phyloP scores from a whole-genome alignment of 2,329 filamentous ascomycete species.

The Biscogniauxia mediterranea region DNA sequence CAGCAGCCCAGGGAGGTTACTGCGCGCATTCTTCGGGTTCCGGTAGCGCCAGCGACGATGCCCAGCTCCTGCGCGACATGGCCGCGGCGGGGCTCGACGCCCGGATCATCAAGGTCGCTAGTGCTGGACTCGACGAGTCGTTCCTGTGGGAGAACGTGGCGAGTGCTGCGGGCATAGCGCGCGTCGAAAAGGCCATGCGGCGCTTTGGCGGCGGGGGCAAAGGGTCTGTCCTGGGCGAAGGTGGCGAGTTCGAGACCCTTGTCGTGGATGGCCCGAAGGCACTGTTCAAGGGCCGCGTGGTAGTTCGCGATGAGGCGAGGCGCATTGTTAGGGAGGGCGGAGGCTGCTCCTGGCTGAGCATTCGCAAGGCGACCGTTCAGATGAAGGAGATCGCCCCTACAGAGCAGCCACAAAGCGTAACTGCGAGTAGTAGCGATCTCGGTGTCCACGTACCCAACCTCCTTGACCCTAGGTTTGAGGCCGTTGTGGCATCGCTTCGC shows the following conservation, averaged over 20 bases:
- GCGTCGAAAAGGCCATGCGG: slow-evolving; percentile 53
- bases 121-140: slow-evolving; percentile 77
- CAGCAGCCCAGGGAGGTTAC: too few relatives aligned
- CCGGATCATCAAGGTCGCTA: slow-evolving; percentile 93
- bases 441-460: slow-evolving; percentile 58
- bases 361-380: slow-evolving; percentile 56
- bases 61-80: slow-evolving; percentile 78
- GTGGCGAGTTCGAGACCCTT: slow-evolving; percentile 93
- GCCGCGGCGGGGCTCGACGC: slow-evolving; percentile 72
- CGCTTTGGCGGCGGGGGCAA: slow-evolving; percentile 64
- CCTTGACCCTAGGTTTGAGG: slow-evolving; percentile 62
- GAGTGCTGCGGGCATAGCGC: slow-evolving; percentile 45
- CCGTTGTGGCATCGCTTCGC: slow-evolving; percentile 35
- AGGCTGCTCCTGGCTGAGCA: slow-evolving; percentile 70
- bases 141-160: slow-evolving; percentile 82
- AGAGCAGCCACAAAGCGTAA: slow-evolving; percentile 7
- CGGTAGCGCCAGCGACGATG: slow-evolving; percentile 36
- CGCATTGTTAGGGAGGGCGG: slow-evolving; percentile 65
- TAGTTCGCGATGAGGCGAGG: slow-evolving; percentile 53
- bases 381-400: slow-evolving; percentile 34
- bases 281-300: slow-evolving; percentile 72
- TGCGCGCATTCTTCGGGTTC: too few relatives aligned
- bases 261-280: slow-evolving; percentile 74
- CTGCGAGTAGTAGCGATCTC: slow-evolving; percentile 9
- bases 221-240: slow-evolving; percentile 82